These are phyloP conservation scores for Fusarium coicis DNA, from an alignment of 2,329 filamentous ascomycete species.

Conservation along the genomic window DNA sequence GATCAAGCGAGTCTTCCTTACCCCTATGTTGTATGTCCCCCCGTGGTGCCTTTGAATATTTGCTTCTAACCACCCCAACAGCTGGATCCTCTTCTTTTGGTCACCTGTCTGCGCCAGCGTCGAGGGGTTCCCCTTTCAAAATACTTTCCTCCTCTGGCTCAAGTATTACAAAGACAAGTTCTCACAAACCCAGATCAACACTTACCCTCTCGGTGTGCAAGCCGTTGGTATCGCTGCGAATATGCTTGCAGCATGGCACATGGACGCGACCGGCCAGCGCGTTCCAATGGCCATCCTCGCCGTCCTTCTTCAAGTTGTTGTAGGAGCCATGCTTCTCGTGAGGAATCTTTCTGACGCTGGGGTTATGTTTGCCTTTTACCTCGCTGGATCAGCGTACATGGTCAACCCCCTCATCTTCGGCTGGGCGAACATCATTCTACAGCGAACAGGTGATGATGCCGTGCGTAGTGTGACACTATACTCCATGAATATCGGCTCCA, in stretches of 20 bases:
- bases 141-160: conserved; percentile 42
- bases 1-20: conserved; percentile 42
- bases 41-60: accelerated
- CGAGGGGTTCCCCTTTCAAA: conserved; percentile 39
- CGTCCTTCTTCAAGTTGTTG: conserved; percentile 29
- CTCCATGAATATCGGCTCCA: conserved; percentile 54
- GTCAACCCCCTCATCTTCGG: conserved; percentile 44
- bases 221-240: conserved; percentile 43
- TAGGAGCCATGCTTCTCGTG: conserved; percentile 36
- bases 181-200: conserved; percentile 41
- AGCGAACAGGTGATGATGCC: conserved; percentile 51
- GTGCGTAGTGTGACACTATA: conserved; percentile 52
- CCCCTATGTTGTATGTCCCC: conserved; percentile 41
- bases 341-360: conserved; percentile 31
- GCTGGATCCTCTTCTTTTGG: conserved; percentile 54
- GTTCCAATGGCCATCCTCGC: conserved; percentile 29
- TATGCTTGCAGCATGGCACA: conserved; percentile 34
- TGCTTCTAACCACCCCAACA: background rate
- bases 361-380: conserved; percentile 39
- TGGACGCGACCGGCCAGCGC: conserved; percentile 32
- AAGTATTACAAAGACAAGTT: conserved; percentile 36
- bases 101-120: conserved; percentile 42
- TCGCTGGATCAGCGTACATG: conserved; percentile 39
- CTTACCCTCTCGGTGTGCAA: conserved; percentile 41
- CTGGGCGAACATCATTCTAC: conserved; percentile 42